Evolutionary conservation across 768 basidiomycete species (phyloP).

Genomic region (Tylopilus sp.): DNA sequence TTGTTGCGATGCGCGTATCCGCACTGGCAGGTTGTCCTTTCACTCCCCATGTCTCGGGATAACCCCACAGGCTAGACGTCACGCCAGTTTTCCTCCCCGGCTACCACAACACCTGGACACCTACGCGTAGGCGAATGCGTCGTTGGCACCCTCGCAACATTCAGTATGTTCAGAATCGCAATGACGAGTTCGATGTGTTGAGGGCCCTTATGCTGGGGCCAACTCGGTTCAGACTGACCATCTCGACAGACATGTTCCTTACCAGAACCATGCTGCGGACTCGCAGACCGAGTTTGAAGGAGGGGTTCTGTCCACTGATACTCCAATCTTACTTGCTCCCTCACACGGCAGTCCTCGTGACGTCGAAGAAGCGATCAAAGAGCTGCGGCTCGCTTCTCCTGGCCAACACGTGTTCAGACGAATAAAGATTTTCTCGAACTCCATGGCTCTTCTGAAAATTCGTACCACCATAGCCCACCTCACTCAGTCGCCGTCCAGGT

Average conservation of each 20-base stretch:
- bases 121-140: constrained; percentile 11
- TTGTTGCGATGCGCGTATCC: too few species aligned
- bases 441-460: constrained; percentile 67
- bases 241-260: neutral
- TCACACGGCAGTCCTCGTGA: constrained; percentile 50
- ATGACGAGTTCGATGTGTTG: neutral
- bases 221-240: neutral
- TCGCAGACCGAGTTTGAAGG: neutral
- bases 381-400: constrained; percentile 47
- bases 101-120: constrained; percentile 4
- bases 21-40: too few species aligned
- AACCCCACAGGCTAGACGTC: neutral
- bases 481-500: constrained; percentile 59
- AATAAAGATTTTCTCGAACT: constrained; percentile 47
- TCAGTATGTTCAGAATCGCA: constrained; percentile 17
- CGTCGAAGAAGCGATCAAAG: constrained; percentile 48
- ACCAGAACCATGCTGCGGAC: constrained; percentile 1
- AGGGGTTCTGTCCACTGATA: neutral
- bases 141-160: constrained; percentile 14
- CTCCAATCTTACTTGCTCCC: constrained; percentile 7
- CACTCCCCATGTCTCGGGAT: neutral
- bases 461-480: constrained; percentile 59
- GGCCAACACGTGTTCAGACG: constrained; percentile 47
- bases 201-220: constrained; percentile 3
- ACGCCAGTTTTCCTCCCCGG: neutral